Conservation (phyloP, 2,329 filamentous ascomycete genomes). For the Exophiala lecanii-corni region DNA sequence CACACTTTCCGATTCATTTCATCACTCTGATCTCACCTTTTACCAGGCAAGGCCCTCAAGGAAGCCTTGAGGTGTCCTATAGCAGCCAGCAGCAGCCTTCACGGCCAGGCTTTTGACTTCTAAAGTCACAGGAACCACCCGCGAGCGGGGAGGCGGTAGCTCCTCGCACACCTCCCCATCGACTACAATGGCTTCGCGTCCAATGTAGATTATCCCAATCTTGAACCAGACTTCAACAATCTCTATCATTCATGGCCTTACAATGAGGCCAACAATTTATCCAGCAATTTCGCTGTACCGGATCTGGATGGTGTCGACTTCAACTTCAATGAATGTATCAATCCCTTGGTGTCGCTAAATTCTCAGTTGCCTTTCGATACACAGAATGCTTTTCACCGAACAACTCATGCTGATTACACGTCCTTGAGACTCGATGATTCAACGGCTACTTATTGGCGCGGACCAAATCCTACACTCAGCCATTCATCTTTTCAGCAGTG, state of each 20-base stretch:
- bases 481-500: too few species aligned
- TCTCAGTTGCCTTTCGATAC: not conserved
- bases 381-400: not conserved
- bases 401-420: not conserved
- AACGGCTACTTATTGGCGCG: not conserved
- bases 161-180: slow-evolving; percentile 3
- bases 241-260: not conserved
- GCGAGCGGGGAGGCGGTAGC: slow-evolving; percentile 5
- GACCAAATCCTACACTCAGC: not conserved
- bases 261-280: not conserved
- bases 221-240: slow-evolving; percentile 3
- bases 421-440: not conserved
- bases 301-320: not conserved
- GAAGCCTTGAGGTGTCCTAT: too few species aligned
- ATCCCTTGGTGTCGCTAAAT: not conserved
- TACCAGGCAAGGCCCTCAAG: too few species aligned
- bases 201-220: slow-evolving; percentile 3
- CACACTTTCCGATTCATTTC: too few species aligned
- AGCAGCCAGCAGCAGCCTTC: too few species aligned
- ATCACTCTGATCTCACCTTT: too few species aligned
- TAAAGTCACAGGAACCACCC: too few species aligned
- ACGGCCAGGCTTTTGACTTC: too few species aligned
- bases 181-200: slow-evolving; percentile 2
- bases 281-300: not conserved
- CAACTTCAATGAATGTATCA: not conserved